phyloP scores from a whole-genome alignment of 2,329 filamentous ascomycete species.

The Ophiosphaerella herpotricha region DNA sequence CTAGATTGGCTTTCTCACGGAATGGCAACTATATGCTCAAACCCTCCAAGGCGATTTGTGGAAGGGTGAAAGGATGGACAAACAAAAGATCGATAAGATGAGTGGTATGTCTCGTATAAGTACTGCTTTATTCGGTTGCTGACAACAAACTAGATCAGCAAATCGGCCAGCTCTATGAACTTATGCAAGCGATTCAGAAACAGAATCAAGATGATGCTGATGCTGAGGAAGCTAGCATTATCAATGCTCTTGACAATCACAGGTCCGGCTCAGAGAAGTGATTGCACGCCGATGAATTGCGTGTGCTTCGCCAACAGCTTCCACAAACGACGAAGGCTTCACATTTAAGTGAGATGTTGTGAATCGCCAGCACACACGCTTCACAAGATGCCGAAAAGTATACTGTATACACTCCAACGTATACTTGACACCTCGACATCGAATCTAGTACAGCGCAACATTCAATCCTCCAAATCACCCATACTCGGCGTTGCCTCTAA shows the following conservation, averaged over 20 bases:
- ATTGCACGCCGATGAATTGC: constrained; percentile 14
- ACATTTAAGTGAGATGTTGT: constrained; percentile 6
- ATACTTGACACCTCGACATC: constrained; percentile 5
- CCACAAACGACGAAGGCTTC: constrained; percentile 19
- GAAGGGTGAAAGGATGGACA: constrained; percentile 83
- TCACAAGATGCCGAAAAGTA: constrained; percentile 10
- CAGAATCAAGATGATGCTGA: constrained; percentile 56
- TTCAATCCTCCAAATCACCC: not conserved
- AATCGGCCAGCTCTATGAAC: constrained; percentile 87
- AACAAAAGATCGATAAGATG: constrained; percentile 86
- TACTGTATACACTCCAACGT: constrained; percentile 25
- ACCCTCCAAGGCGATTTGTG: constrained; percentile 85
- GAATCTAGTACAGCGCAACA: not conserved
- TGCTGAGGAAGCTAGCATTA: constrained; percentile 18
- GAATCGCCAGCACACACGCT: constrained; percentile 12
- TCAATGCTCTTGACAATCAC: constrained; percentile 37
- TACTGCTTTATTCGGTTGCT: constrained; percentile 2
- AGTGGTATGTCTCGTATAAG: constrained; percentile 69
- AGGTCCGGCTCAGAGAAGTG: constrained; percentile 34
- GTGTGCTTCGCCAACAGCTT: constrained; percentile 3
- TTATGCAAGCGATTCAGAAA: constrained; percentile 80
- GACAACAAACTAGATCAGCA: constrained; percentile 72
- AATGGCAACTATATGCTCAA: constrained; percentile 96
- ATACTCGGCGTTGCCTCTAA: not conserved
- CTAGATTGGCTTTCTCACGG: constrained; percentile 93